Evolutionary conservation across 108 stramenopile genomes (phyloP), one percentile per base, ranked within the genome.

Genomic region (Skeletonema costatum): DNA sequence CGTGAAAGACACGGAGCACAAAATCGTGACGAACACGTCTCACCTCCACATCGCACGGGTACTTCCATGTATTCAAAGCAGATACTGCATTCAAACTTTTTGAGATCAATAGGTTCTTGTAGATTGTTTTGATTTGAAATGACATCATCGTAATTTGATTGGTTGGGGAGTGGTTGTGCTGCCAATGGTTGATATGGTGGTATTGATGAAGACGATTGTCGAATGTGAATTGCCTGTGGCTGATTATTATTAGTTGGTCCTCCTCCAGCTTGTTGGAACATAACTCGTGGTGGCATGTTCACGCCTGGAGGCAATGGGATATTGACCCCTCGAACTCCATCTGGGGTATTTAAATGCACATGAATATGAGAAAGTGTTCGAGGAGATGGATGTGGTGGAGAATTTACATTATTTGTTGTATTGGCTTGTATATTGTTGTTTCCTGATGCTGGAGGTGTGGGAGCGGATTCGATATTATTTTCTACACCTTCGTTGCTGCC

Each of bases 51-150:
- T 39, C 63, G 36, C 1, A 64, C 63, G 19, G 63, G 63, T 19
- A 4, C 3, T 2, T 64, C 63, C 63, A 64, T 64, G 32, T 64
- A 64, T 29, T 64, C 63, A 11, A 38, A 64, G 63, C 63, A 64
- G 2, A 64, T 64, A 35, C 21, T 19, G 7, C 63, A 64, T 29
- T 64, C 63, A 39, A 64, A 64, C 19, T 39, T 30, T 7, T 64
- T 64, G 5, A 64, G 38, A 64, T 64, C 38, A 38, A 39, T 9
- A 17, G 19, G 30, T 39, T 60, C 59, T 29, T 64, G 38, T 62
- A n/a, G 4, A 64, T 64, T 39, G 36, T 19, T 39, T 19, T 64
- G 36, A 64, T 64, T 64, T 7, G 7, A 8, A 0, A 39, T 4
- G 8, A 29, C 8, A 13, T 35, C 33, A 39, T 38, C 63, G 8